phyloP scores from a whole-genome alignment of 495 filamentous ascomycete genomes.

The Aspergillus sclerotiicarbonarius region DNA sequence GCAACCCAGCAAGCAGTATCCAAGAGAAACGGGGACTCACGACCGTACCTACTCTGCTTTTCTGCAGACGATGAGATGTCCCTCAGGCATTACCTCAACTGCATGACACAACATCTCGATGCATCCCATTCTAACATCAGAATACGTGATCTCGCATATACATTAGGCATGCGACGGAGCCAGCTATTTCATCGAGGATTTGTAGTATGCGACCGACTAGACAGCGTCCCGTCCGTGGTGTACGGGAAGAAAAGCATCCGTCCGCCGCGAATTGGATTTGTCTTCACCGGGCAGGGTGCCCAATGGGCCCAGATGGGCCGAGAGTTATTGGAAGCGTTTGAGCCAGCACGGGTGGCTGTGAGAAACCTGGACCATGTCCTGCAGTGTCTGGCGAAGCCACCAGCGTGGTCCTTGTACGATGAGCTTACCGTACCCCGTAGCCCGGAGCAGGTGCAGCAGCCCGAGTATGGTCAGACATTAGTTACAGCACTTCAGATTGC shows the following conservation, averaged over 20 bases:
- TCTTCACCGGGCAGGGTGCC: conserved; percentile 47
- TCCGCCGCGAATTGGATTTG: conserved; percentile 25
- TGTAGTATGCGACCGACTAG: conserved; percentile 13
- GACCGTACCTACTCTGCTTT: conserved; percentile 23
- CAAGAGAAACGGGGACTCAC: not conserved
- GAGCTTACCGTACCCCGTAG: conserved; percentile 9
- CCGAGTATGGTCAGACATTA: conserved; percentile 21
- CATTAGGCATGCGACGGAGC: conserved; percentile 14
- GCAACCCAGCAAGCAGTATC: not conserved
- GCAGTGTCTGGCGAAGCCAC: conserved; percentile 14
- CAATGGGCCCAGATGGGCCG: conserved; percentile 45
- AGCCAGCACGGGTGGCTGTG: conserved; percentile 14
- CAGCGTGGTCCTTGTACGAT: conserved; percentile 16
- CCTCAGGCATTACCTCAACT: conserved; percentile 20
- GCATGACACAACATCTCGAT: conserved; percentile 18
- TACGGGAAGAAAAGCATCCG: conserved; percentile 3
- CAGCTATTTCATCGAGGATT: conserved; percentile 9
- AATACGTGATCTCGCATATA: conserved; percentile 20
- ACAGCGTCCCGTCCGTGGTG: conserved; percentile 23
- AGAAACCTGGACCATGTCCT: conserved; percentile 17
- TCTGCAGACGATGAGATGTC: conserved; percentile 31
- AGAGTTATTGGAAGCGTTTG: conserved; percentile 20
- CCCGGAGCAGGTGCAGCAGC: conserved; percentile 12
- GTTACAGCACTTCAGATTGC: conserved; percentile 25
- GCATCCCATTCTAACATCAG: conserved; percentile 20